These are phyloP conservation scores for Trametes sp. DNA, from an alignment of 1,284 basidiomycete genomes.

Conservation along the genomic window DNA sequence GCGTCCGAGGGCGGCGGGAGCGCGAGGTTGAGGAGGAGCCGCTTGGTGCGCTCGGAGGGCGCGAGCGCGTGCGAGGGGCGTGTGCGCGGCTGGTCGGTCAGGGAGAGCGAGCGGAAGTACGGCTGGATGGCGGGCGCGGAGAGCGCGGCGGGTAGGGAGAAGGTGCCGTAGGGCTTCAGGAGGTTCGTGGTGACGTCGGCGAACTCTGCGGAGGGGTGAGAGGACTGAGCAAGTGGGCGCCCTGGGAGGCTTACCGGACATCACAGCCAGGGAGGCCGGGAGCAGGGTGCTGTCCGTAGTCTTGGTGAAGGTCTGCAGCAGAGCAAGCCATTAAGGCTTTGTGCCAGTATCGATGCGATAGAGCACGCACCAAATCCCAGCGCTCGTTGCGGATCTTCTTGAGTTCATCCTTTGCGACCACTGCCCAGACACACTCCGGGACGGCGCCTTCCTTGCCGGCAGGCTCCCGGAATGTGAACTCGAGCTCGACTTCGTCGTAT, in stretches of 20 bases:
- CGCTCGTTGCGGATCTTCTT: slow-evolving; percentile 70
- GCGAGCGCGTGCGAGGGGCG: slow-evolving; percentile 64
- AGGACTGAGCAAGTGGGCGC: background rate
- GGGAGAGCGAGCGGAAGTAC: slow-evolving; percentile 81
- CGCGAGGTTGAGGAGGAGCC: slow-evolving; percentile 72
- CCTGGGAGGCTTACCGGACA: slow-evolving; percentile 61
- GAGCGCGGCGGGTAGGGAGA: slow-evolving; percentile 65
- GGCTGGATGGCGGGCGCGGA: slow-evolving; percentile 70
- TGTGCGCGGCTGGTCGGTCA: slow-evolving; percentile 84
- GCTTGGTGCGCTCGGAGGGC: slow-evolving; percentile 65
- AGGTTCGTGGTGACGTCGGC: slow-evolving; percentile 84
- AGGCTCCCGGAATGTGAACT: slow-evolving; percentile 75
- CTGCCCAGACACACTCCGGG: slow-evolving; percentile 82
- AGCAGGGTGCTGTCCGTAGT: slow-evolving; percentile 71
- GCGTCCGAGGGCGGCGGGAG: slow-evolving; percentile 67
- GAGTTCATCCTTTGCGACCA: slow-evolving; percentile 84
- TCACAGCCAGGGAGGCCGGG: slow-evolving; percentile 69
- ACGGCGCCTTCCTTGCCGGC: slow-evolving; percentile 43
- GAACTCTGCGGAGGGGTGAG: slow-evolving; percentile 57
- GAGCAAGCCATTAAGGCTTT: background rate
- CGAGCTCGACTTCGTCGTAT: slow-evolving; percentile 73
- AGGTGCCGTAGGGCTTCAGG: slow-evolving; percentile 66
- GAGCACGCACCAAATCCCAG: slow-evolving; percentile 82
- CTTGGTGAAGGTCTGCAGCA: slow-evolving; percentile 76
- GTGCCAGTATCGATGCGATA: no score